Percentiles rank a stretch among this genome's conserved stretches.
Evolutionary conservation across 352 stramenopile species (phyloP).

Genomic region (Plasmopara halstedii): DNA sequence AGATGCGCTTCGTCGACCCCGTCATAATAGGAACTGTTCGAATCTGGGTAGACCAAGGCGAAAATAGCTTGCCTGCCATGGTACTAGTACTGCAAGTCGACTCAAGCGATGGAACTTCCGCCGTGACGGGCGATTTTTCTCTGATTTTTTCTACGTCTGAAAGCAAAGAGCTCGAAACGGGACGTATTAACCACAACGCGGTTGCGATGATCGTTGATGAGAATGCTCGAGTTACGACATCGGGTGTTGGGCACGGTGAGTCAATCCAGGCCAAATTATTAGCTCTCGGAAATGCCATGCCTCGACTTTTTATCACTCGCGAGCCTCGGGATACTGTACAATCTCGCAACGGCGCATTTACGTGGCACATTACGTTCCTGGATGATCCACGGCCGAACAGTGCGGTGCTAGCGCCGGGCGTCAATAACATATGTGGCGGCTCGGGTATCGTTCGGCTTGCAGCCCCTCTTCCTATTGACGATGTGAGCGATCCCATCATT

Average conservation of each 20-base stretch:
- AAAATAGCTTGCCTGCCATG: slow-evolving; percentile 16
- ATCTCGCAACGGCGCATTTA: slow-evolving; percentile 41
- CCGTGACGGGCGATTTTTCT: slow-evolving; percentile 37
- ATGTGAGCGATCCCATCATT: slow-evolving; percentile 32
- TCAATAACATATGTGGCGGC: slow-evolving; percentile 35
- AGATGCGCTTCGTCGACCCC: slow-evolving; percentile 42
- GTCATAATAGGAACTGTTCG: slow-evolving; percentile 49
- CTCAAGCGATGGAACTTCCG: slow-evolving; percentile 20
- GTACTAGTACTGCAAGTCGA: slow-evolving; percentile 31
- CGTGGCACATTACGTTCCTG: slow-evolving; percentile 67
- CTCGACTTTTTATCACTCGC: slow-evolving; percentile 40
- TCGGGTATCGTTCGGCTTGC: slow-evolving; percentile 26
- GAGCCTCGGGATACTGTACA: slow-evolving; percentile 19
- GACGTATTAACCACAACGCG: slow-evolving; percentile 41
- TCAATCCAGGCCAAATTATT: slow-evolving; percentile 53
- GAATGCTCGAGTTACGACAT: slow-evolving; percentile 23
- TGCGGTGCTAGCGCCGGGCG: slow-evolving; percentile 22
- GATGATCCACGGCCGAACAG: slow-evolving; percentile 11
- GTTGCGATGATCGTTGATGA: slow-evolving; percentile 53
- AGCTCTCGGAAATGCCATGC: slow-evolving; percentile 20
- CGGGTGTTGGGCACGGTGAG: slow-evolving; percentile 35
- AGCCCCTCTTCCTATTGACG: slow-evolving; percentile 31
- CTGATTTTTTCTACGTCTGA: slow-evolving; percentile 28
- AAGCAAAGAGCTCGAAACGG: slow-evolving; percentile 16
- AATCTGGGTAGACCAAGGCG: slow-evolving; percentile 33